phyloP scores from a whole-genome alignment of 495 filamentous ascomycete species.

The Xylaria palmicola region DNA sequence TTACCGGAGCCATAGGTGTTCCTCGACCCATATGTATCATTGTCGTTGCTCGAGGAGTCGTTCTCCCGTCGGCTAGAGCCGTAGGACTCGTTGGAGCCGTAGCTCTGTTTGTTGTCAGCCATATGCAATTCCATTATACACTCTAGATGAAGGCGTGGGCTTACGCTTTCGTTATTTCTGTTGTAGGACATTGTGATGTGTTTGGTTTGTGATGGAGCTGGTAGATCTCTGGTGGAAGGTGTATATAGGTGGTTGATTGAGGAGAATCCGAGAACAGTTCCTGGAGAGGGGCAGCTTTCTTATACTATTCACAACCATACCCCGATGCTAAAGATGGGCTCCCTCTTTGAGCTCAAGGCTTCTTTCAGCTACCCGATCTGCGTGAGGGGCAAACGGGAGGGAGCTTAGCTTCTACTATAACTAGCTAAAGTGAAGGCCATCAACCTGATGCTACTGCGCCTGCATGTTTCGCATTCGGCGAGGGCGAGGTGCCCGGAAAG shows the following conservation, averaged over 20 bases:
- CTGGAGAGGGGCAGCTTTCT: not conserved
- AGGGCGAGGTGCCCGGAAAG: not conserved
- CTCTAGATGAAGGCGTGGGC: not conserved
- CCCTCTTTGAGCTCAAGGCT: not conserved
- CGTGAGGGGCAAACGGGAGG: conserved; percentile 20
- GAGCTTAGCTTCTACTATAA: conserved; percentile 3
- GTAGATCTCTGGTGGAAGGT: not conserved
- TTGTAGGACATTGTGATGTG: conserved; percentile 34
- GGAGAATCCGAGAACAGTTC: not conserved
- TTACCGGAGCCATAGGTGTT: conserved; percentile 4
- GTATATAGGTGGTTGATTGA: not conserved
- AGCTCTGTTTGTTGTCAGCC: conserved; percentile 24
- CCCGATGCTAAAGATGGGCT: not conserved
- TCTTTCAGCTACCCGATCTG: conserved; percentile 8
- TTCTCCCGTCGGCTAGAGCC: conserved; percentile 17
- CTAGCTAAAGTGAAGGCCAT: conserved; percentile 17
- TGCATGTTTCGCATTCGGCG: not conserved
- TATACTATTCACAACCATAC: not conserved
- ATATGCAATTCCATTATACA: not conserved
- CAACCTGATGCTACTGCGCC: conserved; percentile 10
- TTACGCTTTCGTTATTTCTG: conserved; percentile 22
- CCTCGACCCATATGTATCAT: too few relatives aligned
- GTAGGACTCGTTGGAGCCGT: conserved; percentile 17
- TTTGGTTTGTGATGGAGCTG: not conserved
- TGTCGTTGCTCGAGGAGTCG: conserved; percentile 10